These are phyloP conservation scores for Hibiscus trionum DNA, from an alignment of 345 rosid species.

Conservation along the genomic window DNA sequence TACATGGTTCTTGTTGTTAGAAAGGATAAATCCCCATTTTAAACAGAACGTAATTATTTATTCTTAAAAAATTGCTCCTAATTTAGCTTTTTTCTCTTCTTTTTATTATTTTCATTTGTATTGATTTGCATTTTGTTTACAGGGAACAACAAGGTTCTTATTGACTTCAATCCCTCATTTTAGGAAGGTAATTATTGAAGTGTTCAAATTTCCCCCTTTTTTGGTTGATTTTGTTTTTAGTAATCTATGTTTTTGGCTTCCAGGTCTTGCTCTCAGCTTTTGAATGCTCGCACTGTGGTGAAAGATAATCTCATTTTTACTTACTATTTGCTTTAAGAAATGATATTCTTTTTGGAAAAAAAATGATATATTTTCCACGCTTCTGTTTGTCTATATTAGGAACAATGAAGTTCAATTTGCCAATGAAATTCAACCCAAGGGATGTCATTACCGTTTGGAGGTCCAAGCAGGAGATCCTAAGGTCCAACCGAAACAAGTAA, in stretches of 20 bases:
- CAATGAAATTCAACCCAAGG: slow-evolving; percentile 75
- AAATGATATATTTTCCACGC: neutral
- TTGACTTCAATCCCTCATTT: slow-evolving; percentile 82
- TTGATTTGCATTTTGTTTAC: slow-evolving; percentile 8
- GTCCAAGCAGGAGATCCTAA: slow-evolving; percentile 53
- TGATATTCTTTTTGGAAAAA: no score
- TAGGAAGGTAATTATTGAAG: slow-evolving; percentile 45
- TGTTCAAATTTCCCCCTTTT: neutral
- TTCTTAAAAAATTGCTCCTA: no score
- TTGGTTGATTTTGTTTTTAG: neutral
- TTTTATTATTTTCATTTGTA: neutral
- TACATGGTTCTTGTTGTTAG: neutral
- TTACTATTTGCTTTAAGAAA: no score
- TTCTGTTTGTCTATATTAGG: neutral
- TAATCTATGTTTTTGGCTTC: slow-evolving; percentile 1
- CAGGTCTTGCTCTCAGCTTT: slow-evolving; percentile 89
- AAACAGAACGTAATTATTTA: no score
- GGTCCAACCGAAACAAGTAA: no score
- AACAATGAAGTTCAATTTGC: slow-evolving; percentile 75
- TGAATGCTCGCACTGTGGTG: slow-evolving; percentile 82
- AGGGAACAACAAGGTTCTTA: slow-evolving; percentile 70
- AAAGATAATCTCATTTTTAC: slow-evolving; percentile 37
- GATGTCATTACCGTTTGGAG: slow-evolving; percentile 52
- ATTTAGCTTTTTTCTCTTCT: no score
- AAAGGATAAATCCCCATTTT: neutral